These are phyloP conservation scores for Entomophthora muscae DNA, from an alignment of 371 early-diverging fungal genomes.

Conservation along the genomic window DNA sequence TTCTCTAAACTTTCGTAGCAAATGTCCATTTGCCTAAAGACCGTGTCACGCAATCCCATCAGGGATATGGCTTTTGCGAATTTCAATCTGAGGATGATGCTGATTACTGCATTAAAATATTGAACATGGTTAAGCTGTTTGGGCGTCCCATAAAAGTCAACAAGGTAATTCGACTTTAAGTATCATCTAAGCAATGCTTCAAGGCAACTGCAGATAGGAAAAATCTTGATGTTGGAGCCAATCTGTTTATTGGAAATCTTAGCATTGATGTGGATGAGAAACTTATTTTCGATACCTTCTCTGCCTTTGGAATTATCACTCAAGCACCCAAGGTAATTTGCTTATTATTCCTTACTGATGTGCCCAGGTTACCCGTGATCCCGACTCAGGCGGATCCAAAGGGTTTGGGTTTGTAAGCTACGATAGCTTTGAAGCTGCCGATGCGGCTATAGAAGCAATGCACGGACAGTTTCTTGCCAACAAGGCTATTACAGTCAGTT, in stretches of 20 bases:
- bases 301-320: conserved; percentile 79
- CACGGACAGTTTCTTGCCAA: conserved; percentile 90
- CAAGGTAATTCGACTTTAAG: conserved; percentile 33
- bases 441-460: conserved; percentile 94
- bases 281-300: conserved; percentile 87
- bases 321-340: conserved; percentile 52
- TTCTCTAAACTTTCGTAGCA: too few relatives aligned
- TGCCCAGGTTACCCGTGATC: conserved; percentile 61
- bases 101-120: conserved; percentile 88
- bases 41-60: conserved; percentile 84
- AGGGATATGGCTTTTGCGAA: conserved; percentile 94
- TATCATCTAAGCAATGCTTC: not conserved
- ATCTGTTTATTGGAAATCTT: conserved; percentile 89
- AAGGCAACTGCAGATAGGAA: conserved; percentile 76
- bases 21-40: conserved; percentile 95
- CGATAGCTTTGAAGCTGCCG: conserved; percentile 88
- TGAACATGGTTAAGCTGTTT: conserved; percentile 88
- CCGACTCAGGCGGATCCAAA: conserved; percentile 68
- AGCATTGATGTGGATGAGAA: conserved; percentile 90
- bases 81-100: conserved; percentile 89
- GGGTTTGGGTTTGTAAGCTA: conserved; percentile 91
- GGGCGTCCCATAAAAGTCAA: conserved; percentile 94
- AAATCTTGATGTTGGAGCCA: conserved; percentile 89
- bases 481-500: conserved; percentile 76
- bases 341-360: conserved; percentile 8